phyloP scores from a whole-genome alignment of 495 filamentous ascomycete genomes.

The Penicillium chermesinum region DNA sequence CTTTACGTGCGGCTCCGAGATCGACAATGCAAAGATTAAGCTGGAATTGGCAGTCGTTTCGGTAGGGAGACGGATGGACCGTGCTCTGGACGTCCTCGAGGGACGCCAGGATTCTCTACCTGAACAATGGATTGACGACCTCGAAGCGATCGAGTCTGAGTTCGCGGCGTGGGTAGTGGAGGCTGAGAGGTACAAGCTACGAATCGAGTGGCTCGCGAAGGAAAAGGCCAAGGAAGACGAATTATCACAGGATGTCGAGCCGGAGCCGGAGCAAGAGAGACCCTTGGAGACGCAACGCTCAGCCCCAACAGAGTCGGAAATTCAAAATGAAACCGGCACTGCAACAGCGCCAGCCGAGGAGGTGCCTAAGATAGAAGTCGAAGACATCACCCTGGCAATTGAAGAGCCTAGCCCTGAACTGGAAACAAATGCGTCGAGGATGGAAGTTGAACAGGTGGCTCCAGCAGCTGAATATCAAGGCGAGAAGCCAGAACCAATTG shows the following conservation, averaged over 20 bases:
- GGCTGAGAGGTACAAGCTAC: slow-evolving; percentile 39
- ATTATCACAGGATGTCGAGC: neutral
- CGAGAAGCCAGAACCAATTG: too few relatives aligned
- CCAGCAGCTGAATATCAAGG: too few relatives aligned
- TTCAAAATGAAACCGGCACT: too few relatives aligned
- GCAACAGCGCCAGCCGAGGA: too few relatives aligned
- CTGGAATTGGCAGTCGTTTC: slow-evolving; percentile 65
- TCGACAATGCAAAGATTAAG: slow-evolving; percentile 56
- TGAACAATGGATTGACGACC: slow-evolving; percentile 76
- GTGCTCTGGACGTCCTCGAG: slow-evolving; percentile 78
- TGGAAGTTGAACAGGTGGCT: neutral
- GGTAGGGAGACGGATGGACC: slow-evolving; percentile 70
- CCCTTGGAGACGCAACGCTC: neutral
- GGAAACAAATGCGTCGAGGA: neutral
- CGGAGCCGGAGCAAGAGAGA: neutral
- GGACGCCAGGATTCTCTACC: slow-evolving; percentile 78
- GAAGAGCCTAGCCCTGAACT: too few relatives aligned
- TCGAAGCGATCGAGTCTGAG: slow-evolving; percentile 75
- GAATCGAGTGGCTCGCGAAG: slow-evolving; percentile 37
- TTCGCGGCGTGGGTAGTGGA: slow-evolving; percentile 73
- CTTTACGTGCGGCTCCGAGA: slow-evolving; percentile 43
- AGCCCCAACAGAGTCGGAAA: too few relatives aligned
- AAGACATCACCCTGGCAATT: too few relatives aligned
- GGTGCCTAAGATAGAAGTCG: too few relatives aligned
- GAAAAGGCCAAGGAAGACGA: slow-evolving; percentile 6